These are phyloP conservation scores for Globisporangium recalcitrans DNA, from an alignment of 352 stramenopile genomes.

Conservation along the genomic window DNA sequence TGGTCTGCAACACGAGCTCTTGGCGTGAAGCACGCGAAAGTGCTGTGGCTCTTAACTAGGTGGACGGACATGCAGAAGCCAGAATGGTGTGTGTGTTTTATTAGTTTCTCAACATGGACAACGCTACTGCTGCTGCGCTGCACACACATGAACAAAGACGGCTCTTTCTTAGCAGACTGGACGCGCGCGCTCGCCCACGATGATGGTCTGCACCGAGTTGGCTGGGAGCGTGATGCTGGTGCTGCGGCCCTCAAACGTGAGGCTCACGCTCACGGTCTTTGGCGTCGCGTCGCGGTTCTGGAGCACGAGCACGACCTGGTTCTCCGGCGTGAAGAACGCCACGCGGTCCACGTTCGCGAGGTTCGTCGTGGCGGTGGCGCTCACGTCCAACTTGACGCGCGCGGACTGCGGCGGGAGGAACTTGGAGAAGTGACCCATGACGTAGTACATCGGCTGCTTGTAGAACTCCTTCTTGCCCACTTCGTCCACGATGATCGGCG, in stretches of 20 bases:
- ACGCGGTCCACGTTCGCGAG: slow-evolving; percentile 39
- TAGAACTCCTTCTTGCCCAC: slow-evolving; percentile 55
- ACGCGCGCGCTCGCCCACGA: slow-evolving; percentile 27
- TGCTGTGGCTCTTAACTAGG: no score
- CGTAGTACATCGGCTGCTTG: slow-evolving; percentile 83
- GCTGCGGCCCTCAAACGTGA: slow-evolving; percentile 30
- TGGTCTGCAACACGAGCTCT: no score
- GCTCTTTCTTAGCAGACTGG: slow-evolving; percentile 11
- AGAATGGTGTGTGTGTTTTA: not conserved
- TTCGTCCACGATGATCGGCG: slow-evolving; percentile 69
- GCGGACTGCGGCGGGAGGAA: slow-evolving; percentile 52
- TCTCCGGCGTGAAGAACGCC: slow-evolving; percentile 42
- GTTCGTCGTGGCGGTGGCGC: slow-evolving; percentile 22
- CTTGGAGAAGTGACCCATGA: slow-evolving; percentile 69
- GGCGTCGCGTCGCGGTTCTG: slow-evolving; percentile 42
- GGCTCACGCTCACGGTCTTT: slow-evolving; percentile 31
- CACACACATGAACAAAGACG: not conserved
- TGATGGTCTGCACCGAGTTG: slow-evolving; percentile 46
- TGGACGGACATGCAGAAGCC: not conserved
- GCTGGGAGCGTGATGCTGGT: slow-evolving; percentile 33
- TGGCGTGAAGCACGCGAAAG: no score
- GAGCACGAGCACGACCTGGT: slow-evolving; percentile 43
- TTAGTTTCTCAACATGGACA: not conserved
- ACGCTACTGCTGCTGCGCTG: not conserved
- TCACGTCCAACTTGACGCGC: slow-evolving; percentile 33